Percentiles rank a stretch among this genome's conserved stretches.
These are phyloP conservation scores for Corymbia calophylla DNA, from an alignment of 441 rosid genomes.

Conservation along the genomic window DNA sequence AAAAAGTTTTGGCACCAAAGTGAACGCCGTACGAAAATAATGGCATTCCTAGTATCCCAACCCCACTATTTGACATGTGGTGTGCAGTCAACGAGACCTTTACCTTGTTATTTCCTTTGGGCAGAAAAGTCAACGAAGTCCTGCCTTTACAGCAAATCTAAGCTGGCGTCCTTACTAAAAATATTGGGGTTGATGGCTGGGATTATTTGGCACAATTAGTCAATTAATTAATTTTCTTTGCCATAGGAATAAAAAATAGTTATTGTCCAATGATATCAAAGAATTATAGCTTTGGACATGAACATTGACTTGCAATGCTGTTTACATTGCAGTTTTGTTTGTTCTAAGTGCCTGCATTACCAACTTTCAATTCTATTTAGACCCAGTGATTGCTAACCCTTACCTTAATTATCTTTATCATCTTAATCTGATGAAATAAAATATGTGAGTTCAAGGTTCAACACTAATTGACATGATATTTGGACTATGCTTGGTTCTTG, in stretches of 20 bases:
- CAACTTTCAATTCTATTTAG: rapidly evolving
- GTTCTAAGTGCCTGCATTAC: neutral
- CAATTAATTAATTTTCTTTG: no score
- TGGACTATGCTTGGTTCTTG: neutral
- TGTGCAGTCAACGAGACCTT: no score
- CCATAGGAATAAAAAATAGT: no score
- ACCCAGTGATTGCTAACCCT: neutral
- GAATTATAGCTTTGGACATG: no score
- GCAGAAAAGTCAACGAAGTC: neutral
- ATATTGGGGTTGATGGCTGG: no score
- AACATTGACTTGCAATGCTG: neutral
- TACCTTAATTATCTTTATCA: neutral
- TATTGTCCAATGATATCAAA: no score
- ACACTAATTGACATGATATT: neutral
- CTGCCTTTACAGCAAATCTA: neutral
- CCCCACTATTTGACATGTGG: no score
- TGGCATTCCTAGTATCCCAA: no score
- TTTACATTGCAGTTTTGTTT: neutral
- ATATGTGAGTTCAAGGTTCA: neutral
- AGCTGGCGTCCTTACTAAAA: neutral
- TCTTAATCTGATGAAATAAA: neutral
- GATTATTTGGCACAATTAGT: no score
- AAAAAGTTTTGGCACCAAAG: no score
- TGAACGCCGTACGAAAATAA: no score
- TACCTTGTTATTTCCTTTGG: no score